Evolutionary conservation across 441 rosid species (phyloP).

Genomic region (Aleurites moluccanus): DNA sequence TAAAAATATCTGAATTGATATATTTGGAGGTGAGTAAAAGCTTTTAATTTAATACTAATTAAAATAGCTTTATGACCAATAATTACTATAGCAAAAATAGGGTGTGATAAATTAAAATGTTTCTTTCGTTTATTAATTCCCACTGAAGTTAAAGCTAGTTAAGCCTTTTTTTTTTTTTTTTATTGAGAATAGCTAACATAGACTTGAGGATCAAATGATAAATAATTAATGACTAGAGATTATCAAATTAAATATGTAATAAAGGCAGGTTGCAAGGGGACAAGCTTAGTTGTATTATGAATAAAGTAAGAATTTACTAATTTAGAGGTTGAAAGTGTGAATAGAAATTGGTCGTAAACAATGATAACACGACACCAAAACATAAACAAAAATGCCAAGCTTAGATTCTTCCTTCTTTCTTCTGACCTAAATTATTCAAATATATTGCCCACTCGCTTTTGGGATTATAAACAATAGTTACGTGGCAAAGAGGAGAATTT

Average conservation of each 20-base stretch:
- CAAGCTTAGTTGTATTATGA: constrained; percentile 32
- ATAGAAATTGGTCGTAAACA: constrained; percentile 24
- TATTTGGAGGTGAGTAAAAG: no score
- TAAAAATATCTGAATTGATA: no score
- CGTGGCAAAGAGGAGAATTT: no score
- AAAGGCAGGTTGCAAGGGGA: constrained; percentile 22
- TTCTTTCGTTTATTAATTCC: no score
- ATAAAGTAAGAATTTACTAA: constrained; percentile 17
- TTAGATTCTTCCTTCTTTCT: constrained; percentile 15
- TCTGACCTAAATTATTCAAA: neutral
- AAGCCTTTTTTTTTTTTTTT: no score
- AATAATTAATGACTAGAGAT: neutral
- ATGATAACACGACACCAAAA: constrained; percentile 9
- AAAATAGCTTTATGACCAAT: no score
- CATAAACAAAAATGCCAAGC: neutral
- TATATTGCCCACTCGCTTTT: neutral
- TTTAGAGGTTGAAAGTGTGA: constrained; percentile 7
- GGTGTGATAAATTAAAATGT: no score
- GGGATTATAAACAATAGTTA: no score
- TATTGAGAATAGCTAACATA: neutral
- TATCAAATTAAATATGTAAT: neutral
- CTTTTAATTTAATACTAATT: no score
- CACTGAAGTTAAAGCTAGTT: no score
- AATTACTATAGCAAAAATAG: no score
- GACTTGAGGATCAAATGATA: neutral